A percentile compares a stretch with the other conserved stretches of the same genome.
Evolutionary conservation across 345 rosid genomes (phyloP).

Genomic region (Euphorbia pulcherrima): DNA sequence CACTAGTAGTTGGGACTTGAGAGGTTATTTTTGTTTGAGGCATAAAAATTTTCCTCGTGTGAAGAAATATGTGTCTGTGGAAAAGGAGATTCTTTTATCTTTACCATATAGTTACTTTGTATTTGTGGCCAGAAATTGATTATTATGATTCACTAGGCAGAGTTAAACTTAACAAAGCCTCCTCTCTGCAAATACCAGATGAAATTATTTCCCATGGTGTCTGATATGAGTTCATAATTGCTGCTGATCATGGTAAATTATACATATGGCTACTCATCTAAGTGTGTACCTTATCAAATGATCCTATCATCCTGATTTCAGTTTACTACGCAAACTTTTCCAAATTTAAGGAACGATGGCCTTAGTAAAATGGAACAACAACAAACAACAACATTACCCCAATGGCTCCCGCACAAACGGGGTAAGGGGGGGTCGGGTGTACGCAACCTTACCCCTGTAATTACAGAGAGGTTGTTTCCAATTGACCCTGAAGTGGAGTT

Average conservation of each 20-base stretch:
- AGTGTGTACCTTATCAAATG: background rate
- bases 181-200: background rate
- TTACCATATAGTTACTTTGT: background rate
- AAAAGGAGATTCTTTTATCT: background rate
- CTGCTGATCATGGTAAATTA: background rate
- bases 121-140: background rate
- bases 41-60: background rate
- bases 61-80: too few species aligned
- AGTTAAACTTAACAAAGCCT: background rate
- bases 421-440: too few species aligned
- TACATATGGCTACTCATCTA: background rate
- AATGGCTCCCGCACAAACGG: too few species aligned
- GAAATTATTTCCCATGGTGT: background rate
- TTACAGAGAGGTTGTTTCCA: too few species aligned
- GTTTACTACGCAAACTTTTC: background rate
- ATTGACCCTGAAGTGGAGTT: too few species aligned
- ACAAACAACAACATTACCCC: too few species aligned
- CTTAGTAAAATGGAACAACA: background rate
- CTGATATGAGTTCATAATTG: background rate
- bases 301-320: background rate
- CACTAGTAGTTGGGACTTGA: background rate
- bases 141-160: background rate
- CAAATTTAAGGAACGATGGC: constrained; percentile 1
- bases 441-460: too few species aligned
- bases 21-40: background rate